Base-by-base conservation (phyloP, 169 alveolate species). In the Eimeria praecox region DNA sequence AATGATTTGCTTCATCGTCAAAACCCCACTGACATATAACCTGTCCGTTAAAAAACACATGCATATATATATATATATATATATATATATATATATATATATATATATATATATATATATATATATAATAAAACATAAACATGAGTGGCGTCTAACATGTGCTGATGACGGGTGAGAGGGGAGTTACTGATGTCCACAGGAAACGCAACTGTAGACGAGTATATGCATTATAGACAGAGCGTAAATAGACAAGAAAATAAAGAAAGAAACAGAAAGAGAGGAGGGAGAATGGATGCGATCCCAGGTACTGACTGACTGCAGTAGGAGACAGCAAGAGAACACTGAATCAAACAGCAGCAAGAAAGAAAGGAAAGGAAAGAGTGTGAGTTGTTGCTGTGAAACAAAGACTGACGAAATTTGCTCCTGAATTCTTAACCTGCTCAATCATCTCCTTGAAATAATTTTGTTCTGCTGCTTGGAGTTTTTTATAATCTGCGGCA, bases 1-100 rank as follows among this genome's bases (percentile, higher is more conserved):
- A 96, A 80, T 98, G 97, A 96, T 97, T 97, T 56, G 98, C 98
- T 97, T 99, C 99, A 97, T 99, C 99, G 97, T 99, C 99, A 95
- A 99, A 99, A 49, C 99, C 99, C 99, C 99, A 99, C 97, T 99
- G 99, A 95, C 99, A 99, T 56, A 99, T 98, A 30, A 98, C 99
- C 98, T 96, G 69, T 77, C n/a, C n/a, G n/a, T n/a, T n/a, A n/a
- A n/a, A n/a, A n/a, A n/a, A n/a, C n/a, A n/a, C 46, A 20, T 85
- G 12, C 56, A 73, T 5, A 91, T 27, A 52, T 44, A 52, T 33
- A 52, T 42, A 73, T 3, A 38, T 33, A 59, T 40, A 46, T 27
- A 92, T 16, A 71, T 10, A 92, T 22, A 73, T 20, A 92, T 1
- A 27, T 22, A 33, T 0, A 22, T 10, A 24, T 27, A 10, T 59